Conservation (phyloP, 768 basidiomycete species). For the Boletus speciosus region DNA sequence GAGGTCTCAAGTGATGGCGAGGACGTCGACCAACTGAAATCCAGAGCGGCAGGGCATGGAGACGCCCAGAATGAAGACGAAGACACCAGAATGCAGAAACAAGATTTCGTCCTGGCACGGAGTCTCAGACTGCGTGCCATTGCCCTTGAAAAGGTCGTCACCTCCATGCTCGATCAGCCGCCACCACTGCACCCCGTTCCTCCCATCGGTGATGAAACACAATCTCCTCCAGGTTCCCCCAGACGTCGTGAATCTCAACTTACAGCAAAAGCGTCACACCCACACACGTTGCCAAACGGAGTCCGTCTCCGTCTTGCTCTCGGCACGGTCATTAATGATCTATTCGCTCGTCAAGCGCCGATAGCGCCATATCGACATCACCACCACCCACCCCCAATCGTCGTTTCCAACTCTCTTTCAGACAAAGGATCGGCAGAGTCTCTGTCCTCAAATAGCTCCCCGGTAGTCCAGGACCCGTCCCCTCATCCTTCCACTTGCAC, state of each 20-base stretch:
- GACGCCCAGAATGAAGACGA: constrained; percentile 54
- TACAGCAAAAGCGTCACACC: constrained; percentile 37
- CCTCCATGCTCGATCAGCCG: constrained; percentile 76
- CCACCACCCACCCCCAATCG: constrained; percentile 35
- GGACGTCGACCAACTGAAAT: constrained; percentile 39
- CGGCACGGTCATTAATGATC: constrained; percentile 74
- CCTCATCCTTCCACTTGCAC: constrained; percentile 23
- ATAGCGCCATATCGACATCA: constrained; percentile 34
- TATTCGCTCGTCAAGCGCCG: constrained; percentile 71
- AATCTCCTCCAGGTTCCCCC: constrained; percentile 52
- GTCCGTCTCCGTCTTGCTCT: constrained; percentile 75
- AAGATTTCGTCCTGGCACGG: constrained; percentile 62
- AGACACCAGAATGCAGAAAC: constrained; percentile 50
- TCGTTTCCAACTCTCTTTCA: constrained; percentile 25
- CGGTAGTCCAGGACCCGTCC: constrained; percentile 19
- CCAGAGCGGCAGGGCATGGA: constrained; percentile 51
- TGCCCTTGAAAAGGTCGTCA: constrained; percentile 78
- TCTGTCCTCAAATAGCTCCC: constrained; percentile 22
- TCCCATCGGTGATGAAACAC: constrained; percentile 45
- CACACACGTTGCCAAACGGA: constrained; percentile 73
- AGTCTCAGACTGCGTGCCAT: constrained; percentile 70
- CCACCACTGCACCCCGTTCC: constrained; percentile 56
- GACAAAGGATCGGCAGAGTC: constrained; percentile 25
- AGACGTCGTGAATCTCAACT: constrained; percentile 29
- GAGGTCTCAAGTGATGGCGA: constrained; percentile 66